Conservation (phyloP, 1,139 yeast genomes). For the Saccharomyces hybrid region DNA sequence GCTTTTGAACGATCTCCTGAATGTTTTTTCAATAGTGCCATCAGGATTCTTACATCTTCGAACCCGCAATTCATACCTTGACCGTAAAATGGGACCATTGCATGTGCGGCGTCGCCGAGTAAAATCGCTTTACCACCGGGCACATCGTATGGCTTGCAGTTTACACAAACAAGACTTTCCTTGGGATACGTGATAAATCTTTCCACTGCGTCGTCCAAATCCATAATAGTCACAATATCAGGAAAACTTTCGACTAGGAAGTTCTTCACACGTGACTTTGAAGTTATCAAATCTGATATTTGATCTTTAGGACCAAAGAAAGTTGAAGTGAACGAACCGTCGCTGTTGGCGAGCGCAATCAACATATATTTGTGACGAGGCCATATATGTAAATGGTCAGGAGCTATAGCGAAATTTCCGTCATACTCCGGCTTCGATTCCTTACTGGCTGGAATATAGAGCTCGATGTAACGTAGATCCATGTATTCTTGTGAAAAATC, state of each 20-base stretch:
- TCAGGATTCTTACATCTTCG: slow-evolving; percentile 71
- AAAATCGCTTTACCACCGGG: slow-evolving; percentile 54
- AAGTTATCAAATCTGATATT: slow-evolving; percentile 43
- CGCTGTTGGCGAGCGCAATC: slow-evolving; percentile 78
- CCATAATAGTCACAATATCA: slow-evolving; percentile 67
- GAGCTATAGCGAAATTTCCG: slow-evolving; percentile 45
- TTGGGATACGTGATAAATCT: slow-evolving; percentile 60
- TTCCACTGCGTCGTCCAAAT: slow-evolving; percentile 43
- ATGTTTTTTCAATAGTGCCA: slow-evolving; percentile 45
- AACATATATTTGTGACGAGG: slow-evolving; percentile 83
- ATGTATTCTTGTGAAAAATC: slow-evolving; percentile 69
- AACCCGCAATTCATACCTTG: slow-evolving; percentile 97
- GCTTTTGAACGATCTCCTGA: slow-evolving; percentile 42
- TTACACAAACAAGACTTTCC: slow-evolving; percentile 65
- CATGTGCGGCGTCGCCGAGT: slow-evolving; percentile 91
- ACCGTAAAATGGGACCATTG: slow-evolving; percentile 96
- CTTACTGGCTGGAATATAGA: slow-evolving; percentile 56
- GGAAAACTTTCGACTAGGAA: slow-evolving; percentile 62
- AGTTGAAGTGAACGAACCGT: slow-evolving; percentile 85
- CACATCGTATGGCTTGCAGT: slow-evolving; percentile 62
- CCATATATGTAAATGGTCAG: slow-evolving; percentile 88
- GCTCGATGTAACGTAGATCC: slow-evolving; percentile 77
- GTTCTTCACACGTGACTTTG: slow-evolving; percentile 38
- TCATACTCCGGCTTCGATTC: slow-evolving; percentile 18
- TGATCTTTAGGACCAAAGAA: slow-evolving; percentile 79